A percentile compares a stretch with the other conserved stretches of the same genome.
These are phyloP conservation scores for Scutellaria minor DNA, from an alignment of 257 asterid species.

Conservation along the genomic window DNA sequence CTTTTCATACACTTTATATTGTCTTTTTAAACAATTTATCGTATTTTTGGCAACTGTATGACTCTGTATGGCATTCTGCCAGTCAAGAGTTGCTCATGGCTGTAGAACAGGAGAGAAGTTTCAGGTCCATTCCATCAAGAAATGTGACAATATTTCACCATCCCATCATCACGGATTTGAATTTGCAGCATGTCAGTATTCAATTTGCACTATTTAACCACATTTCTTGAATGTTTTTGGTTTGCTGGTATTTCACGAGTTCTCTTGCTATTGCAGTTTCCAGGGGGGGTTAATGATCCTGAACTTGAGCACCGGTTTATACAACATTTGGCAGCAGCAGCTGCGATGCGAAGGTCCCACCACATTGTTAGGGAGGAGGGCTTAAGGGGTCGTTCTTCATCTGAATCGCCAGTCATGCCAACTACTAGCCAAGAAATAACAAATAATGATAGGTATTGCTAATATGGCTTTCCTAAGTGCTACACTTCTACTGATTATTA, in stretches of 20 bases:
- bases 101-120: constrained; percentile 66
- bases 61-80: constrained; percentile 28
- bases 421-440: constrained; percentile 39
- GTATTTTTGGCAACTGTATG: constrained; percentile 10
- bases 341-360: constrained; percentile 79
- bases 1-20: constrained; percentile 15
- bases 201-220: constrained; percentile 4
- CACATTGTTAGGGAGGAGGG: constrained; percentile 61
- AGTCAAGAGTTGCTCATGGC: constrained; percentile 88
- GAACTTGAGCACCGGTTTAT: constrained; percentile 75
- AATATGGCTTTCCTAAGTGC: constrained; percentile 15
- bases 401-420: constrained; percentile 43
- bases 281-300: constrained; percentile 56
- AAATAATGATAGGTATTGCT: constrained; percentile 52
- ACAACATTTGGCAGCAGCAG: constrained; percentile 84
- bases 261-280: constrained; percentile 50
- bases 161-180: constrained; percentile 65
- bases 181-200: constrained; percentile 60
- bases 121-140: constrained; percentile 62
- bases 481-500: not conserved
- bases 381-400: constrained; percentile 55
- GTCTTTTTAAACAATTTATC: constrained; percentile 12
- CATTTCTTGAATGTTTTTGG: not conserved
- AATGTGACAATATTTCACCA: constrained; percentile 59
- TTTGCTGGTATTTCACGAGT: constrained; percentile 22